Conservation (phyloP, 148 eudicot species). For the Selenicereus undatus region DNA sequence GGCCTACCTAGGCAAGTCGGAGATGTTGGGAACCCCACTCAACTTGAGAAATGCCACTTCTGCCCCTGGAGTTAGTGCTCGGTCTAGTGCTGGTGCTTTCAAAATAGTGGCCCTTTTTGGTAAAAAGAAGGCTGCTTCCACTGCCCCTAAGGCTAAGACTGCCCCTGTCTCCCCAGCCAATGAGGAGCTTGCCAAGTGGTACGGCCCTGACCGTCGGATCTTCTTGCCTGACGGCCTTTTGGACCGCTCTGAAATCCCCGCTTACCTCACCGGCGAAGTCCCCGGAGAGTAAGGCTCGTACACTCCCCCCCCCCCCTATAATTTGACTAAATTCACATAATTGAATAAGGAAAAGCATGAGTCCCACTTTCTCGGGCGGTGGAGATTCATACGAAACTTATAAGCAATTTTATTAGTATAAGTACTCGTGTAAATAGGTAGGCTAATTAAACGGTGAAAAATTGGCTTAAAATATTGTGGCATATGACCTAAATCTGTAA, state of each 20-base stretch:
- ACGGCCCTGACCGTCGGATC: constrained; percentile 95
- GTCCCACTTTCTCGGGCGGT: too few species aligned
- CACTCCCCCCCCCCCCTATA: too few species aligned
- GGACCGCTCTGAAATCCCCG: constrained; percentile 92
- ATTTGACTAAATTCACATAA: too few species aligned
- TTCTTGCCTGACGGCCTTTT: constrained; percentile 90
- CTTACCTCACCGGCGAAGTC: constrained; percentile 92
- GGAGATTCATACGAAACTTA: too few species aligned
- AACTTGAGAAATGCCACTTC: constrained; percentile 43
- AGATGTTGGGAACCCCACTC: constrained; percentile 61
- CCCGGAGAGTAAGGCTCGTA: constrained; percentile 78
- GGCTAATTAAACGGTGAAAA: too few species aligned
- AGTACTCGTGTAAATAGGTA: too few species aligned
- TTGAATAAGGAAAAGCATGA: too few species aligned
- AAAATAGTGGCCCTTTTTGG: constrained; percentile 70
- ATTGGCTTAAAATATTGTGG: too few species aligned
- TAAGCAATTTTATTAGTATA: too few species aligned
- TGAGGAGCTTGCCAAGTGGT: constrained; percentile 97
- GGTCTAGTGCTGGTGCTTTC: constrained; percentile 27
- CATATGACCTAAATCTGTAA: too few species aligned
- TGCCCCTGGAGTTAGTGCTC: constrained; percentile 24
- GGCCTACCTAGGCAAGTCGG: constrained; percentile 55
- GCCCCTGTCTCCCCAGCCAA: constrained; percentile 36
- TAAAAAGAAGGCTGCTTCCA: constrained; percentile 60
- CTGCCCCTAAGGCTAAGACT: constrained; percentile 50